These are phyloP conservation scores for Leccinellum albellum DNA, from an alignment of 768 basidiomycete genomes.

Conservation along the genomic window DNA sequence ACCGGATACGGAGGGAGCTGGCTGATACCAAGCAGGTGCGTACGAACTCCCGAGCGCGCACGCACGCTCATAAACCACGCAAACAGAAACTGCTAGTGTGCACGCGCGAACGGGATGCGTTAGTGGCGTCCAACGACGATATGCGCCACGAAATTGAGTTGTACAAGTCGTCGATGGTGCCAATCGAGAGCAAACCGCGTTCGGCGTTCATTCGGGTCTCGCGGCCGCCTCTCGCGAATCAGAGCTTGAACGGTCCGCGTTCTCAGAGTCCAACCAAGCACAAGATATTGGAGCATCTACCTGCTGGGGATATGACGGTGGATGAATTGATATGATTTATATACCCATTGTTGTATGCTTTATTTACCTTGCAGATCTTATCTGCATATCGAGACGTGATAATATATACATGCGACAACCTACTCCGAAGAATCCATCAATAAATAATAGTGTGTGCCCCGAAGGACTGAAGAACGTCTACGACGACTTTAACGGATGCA, in stretches of 20 bases:
- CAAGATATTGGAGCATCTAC: conserved; percentile 31
- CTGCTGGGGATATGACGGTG: conserved; percentile 49
- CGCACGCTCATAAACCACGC: neutral
- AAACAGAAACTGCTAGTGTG: conserved; percentile 47
- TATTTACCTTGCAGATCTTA: conserved; percentile 9
- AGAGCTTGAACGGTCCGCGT: conserved; percentile 35
- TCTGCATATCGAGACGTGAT: neutral
- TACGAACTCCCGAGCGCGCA: neutral
- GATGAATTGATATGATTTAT: conserved; percentile 40
- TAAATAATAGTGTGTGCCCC: neutral
- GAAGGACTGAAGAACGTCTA: neutral
- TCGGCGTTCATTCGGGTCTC: conserved; percentile 46
- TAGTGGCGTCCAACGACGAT: conserved; percentile 41
- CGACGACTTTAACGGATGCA: conserved; percentile 5
- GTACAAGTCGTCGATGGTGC: conserved; percentile 57
- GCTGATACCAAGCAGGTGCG: conserved; percentile 78
- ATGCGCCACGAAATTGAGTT: conserved; percentile 52
- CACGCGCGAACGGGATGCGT: conserved; percentile 46
- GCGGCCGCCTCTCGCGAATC: conserved; percentile 44
- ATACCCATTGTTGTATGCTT: conserved; percentile 1
- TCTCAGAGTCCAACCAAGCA: conserved; percentile 15
- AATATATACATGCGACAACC: neutral
- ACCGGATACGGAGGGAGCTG: conserved; percentile 75
- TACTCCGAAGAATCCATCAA: neutral
- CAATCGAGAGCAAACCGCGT: conserved; percentile 47